Evolutionary conservation across 2,329 filamentous ascomycete genomes (phyloP), one percentile per base, ranked within the genome.

Genomic region (Claviceps capensis): DNA sequence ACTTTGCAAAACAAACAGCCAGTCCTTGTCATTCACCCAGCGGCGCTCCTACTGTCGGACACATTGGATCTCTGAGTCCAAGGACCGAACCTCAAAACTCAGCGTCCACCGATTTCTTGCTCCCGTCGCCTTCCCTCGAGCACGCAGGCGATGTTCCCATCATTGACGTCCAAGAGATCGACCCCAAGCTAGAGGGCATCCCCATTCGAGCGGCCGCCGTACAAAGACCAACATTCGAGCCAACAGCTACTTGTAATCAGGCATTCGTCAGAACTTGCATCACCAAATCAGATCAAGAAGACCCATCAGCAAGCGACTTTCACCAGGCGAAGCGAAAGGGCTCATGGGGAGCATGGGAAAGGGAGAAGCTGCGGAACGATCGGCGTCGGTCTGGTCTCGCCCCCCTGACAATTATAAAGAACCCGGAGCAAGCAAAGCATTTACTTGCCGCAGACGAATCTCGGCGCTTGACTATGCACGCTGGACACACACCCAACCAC

Each of bases 401-500:
- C 19, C 53, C 50, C 7, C 34, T 52, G 19, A 41, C 30, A 19
- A 43, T 65, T 2, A 65, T 69, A 4, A 71, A 69, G 50, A 67
- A 70, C 38, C 48, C 50, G 51, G 68, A 70, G 36, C 47, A 48
- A 49, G 74, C 74, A 2, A 62, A 74, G 49, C 65, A 74, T 55
- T 69, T 69, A 8, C 65, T 79, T 38, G 68, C 67, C 23, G 73
- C 72, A 7, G 68, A 72, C 5, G 77, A 75, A 58, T 68, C 69
- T 44, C 69, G 67, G 48, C 71, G 79, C 45, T 71, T 81, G 42
- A 80, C 72, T 0, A 77, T 83, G 72, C 75, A 82, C 61, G 79
- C 79, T 19, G 79, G 79, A 1, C 79, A 82, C 62, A 82, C 79
- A 1, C 79, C 79, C 6, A 81, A 73, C 49, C 78, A 81, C 60